Evolutionary conservation across 495 filamentous ascomycete species (phyloP), one percentile per base, ranked within the genome.

Genomic region (Aspergillus saccharolyticus): DNA sequence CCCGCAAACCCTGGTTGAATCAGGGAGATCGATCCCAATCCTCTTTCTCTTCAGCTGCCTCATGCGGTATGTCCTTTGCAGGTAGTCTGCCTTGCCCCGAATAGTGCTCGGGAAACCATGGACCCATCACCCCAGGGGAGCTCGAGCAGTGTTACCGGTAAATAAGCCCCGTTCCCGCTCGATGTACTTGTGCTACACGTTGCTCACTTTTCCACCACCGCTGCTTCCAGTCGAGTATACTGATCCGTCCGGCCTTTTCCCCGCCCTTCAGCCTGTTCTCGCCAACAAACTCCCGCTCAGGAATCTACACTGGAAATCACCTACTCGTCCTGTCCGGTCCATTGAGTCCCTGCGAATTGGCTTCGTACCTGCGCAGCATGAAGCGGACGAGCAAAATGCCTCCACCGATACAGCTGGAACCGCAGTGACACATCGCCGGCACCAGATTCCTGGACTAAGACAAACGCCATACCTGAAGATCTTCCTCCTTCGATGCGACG

Each of bases 231-330:
- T 80, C 51, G 76, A 80, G 63, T 98, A 96, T 70, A 89, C 86
- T 73, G 94, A 98, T 71, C 93, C 95, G 15, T 88, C 86, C 60
- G 88, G 87, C 52, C 79, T 96, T 51, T 97, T 91, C 66, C 83
- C 88, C 55, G 78, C 89, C 17, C 74, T 97, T n/a, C 86, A 88
- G 10, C 78, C 87, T 1, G 80, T 90, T 56, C 79, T 97, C 55
- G 81, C 87, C 45, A 74, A 85, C 49, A 86, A 90, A 44, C 80
- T 98, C 4, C 94, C 94, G 12, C 79, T 98, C n/a, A 86, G 85
- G 53, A 93, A 96, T 67, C 85, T 98, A 46, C 88, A 97, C 67
- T 98, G 94, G 94, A 94, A 96, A 70, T 96, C 95, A 7, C 88
- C 94, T 47, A 86, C 85, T 22, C 87, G 94, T 10, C 93, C 95